Percentiles rank a stretch among this genome's conserved stretches.
Evolutionary conservation across 768 basidiomycete species (phyloP).

Genomic region (Dioszegia aurantiaca): DNA sequence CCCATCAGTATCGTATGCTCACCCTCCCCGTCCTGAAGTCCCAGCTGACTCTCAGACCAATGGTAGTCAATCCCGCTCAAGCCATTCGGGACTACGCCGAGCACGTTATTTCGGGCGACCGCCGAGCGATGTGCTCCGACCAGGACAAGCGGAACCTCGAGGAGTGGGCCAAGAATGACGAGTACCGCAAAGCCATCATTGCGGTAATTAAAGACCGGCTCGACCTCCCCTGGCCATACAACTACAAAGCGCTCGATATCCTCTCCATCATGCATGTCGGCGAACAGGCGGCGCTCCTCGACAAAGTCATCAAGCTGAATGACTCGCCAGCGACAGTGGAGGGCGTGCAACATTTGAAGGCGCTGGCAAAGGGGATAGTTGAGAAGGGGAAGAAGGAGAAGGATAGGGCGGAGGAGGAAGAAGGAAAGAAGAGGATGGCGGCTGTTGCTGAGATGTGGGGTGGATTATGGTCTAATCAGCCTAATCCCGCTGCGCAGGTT

Average conservation of each 20-base stretch:
- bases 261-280: constrained; percentile 25
- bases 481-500: constrained; percentile 10
- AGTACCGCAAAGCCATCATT: constrained; percentile 36
- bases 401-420: constrained; percentile 36
- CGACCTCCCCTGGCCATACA: constrained; percentile 41
- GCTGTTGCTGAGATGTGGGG: constrained; percentile 47
- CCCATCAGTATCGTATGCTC: constrained; percentile 7
- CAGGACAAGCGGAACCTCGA: constrained; percentile 23
- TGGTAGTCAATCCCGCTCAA: constrained; percentile 25
- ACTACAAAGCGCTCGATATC: constrained; percentile 43
- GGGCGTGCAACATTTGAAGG: constrained; percentile 34
- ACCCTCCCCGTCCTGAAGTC: background rate
- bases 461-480: constrained; percentile 42
- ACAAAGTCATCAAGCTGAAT: constrained; percentile 27
- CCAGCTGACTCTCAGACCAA: constrained; percentile 20
- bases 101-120: constrained; percentile 29
- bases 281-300: constrained; percentile 21
- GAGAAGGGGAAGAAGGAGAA: constrained; percentile 35
- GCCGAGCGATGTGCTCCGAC: constrained; percentile 21
- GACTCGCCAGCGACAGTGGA: constrained; percentile 23
- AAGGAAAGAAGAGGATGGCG: constrained; percentile 37
- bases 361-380: constrained; percentile 19
- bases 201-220: constrained; percentile 38
- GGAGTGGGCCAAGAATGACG: constrained; percentile 37
- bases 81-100: constrained; percentile 38